A percentile compares a stretch with the other conserved stretches of the same genome.
phyloP scores from a whole-genome alignment of 345 rosid species.

The Carallia brachiata region DNA sequence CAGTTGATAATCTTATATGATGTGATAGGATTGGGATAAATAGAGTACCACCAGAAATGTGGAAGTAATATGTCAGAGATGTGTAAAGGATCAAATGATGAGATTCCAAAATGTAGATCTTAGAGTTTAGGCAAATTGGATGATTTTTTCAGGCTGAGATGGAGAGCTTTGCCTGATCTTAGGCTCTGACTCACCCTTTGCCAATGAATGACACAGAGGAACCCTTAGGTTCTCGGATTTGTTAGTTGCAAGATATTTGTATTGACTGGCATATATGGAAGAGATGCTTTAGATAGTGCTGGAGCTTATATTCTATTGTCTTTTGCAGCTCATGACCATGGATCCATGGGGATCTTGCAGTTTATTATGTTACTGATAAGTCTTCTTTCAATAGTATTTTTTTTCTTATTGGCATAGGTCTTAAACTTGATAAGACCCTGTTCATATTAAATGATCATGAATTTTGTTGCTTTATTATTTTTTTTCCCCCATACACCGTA shows the following conservation, averaged over 20 bases:
- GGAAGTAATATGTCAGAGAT: too few relatives aligned
- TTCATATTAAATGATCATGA: background rate
- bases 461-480: background rate
- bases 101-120: background rate
- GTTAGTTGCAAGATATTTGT: too few relatives aligned
- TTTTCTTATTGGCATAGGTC: background rate
- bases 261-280: too few relatives aligned
- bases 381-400: constrained; percentile 27
- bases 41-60: too few relatives aligned
- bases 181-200: too few relatives aligned
- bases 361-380: constrained; percentile 29
- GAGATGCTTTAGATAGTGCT: background rate
- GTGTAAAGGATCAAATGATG: background rate
- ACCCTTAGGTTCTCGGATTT: too few relatives aligned
- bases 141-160: background rate
- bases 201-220: too few relatives aligned
- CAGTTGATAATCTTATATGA: too few relatives aligned
- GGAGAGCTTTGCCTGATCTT: too few relatives aligned
- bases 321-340: constrained; percentile 25
- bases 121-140: background rate
- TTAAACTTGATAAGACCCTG: background rate
- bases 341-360: constrained; percentile 30
- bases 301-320: background rate
- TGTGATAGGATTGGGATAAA: too few relatives aligned
- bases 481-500: too few relatives aligned